A percentile compares a stretch with the other conserved stretches of the same genome.
Evolutionary conservation across 352 stramenopile genomes (phyloP).

Genomic region (Phytophthora hibernalis): DNA sequence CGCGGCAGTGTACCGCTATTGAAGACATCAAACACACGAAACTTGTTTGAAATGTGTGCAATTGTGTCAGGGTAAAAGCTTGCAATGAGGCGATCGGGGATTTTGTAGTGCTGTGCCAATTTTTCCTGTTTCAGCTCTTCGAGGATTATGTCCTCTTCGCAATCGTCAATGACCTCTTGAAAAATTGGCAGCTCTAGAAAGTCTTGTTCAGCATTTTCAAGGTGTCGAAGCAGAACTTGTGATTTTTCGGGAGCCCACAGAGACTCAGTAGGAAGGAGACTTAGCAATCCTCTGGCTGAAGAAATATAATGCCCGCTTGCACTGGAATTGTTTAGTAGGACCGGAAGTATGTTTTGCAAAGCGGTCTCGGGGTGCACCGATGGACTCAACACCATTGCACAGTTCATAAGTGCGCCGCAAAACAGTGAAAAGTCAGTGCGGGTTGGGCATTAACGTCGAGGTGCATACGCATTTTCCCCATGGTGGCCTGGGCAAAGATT

Average conservation of each 20-base stretch:
- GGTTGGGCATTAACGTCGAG: slow-evolving; percentile 56
- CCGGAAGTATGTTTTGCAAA: slow-evolving; percentile 19
- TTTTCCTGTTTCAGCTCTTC: slow-evolving; percentile 6
- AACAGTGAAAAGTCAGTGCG: slow-evolving; percentile 67
- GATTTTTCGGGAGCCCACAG: slow-evolving; percentile 19
- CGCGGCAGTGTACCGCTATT: slow-evolving; percentile 35
- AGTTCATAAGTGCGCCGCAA: slow-evolving; percentile 60
- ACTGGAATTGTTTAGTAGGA: slow-evolving; percentile 21
- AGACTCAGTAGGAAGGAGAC: slow-evolving; percentile 20
- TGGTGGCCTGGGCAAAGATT: slow-evolving; percentile 62
- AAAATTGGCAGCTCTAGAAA: slow-evolving; percentile 30
- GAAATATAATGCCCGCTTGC: neutral
- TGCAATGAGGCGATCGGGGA: slow-evolving; percentile 26
- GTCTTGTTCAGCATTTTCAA: neutral
- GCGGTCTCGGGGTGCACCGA: slow-evolving; percentile 14
- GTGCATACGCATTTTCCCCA: slow-evolving; percentile 68
- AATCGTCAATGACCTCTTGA: slow-evolving; percentile 33
- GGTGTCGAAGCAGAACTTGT: slow-evolving; percentile 6
- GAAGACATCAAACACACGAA: slow-evolving; percentile 47
- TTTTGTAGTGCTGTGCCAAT: slow-evolving; percentile 20
- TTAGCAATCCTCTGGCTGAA: slow-evolving; percentile 15
- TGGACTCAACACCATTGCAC: slow-evolving; percentile 45
- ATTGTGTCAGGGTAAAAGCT: slow-evolving; percentile 38
- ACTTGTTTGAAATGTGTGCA: slow-evolving; percentile 27
- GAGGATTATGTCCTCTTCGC: slow-evolving; percentile 15